Conservation (phyloP, 257 asterid species). For the Capsicum rhomboideum region DNA sequence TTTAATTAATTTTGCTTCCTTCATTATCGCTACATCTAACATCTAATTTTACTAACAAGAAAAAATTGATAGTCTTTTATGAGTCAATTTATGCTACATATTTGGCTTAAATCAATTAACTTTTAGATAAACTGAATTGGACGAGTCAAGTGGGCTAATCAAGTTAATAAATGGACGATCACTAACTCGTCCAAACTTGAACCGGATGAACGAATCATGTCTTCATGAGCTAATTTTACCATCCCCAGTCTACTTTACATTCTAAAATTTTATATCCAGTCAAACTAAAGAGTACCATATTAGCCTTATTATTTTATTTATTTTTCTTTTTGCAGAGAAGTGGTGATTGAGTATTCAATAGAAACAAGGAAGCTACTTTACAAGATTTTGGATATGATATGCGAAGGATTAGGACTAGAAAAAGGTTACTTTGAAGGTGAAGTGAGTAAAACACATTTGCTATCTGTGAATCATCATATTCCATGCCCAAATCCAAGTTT, state of each 20-base stretch:
- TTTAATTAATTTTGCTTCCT: no score
- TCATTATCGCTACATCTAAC: no score
- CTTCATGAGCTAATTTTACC: neutral
- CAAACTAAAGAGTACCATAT: neutral
- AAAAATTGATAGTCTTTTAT: no score
- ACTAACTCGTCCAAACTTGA: neutral
- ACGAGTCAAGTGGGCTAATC: neutral
- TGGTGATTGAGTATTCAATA: slow-evolving; percentile 32
- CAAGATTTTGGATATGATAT: slow-evolving; percentile 33
- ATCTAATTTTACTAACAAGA: no score
- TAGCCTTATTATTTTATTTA: slow-evolving; percentile 15
- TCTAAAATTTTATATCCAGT: neutral
- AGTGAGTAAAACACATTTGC: slow-evolving; percentile 26
- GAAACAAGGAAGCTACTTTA: slow-evolving; percentile 30
- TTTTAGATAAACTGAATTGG: neutral
- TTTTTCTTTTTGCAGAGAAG: neutral
- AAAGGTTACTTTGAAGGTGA: slow-evolving; percentile 29
- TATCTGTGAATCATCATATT: slow-evolving; percentile 57
- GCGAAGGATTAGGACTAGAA: slow-evolving; percentile 46
- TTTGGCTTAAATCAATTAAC: neutral
- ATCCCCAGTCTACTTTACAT: no score
- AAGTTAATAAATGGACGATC: neutral
- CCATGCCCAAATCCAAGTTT: slow-evolving; percentile 71
- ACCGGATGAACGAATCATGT: neutral
- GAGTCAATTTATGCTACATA: no score